Evolutionary conservation across 1,284 basidiomycete genomes (phyloP).

Genomic region (Gomphus bonarii): DNA sequence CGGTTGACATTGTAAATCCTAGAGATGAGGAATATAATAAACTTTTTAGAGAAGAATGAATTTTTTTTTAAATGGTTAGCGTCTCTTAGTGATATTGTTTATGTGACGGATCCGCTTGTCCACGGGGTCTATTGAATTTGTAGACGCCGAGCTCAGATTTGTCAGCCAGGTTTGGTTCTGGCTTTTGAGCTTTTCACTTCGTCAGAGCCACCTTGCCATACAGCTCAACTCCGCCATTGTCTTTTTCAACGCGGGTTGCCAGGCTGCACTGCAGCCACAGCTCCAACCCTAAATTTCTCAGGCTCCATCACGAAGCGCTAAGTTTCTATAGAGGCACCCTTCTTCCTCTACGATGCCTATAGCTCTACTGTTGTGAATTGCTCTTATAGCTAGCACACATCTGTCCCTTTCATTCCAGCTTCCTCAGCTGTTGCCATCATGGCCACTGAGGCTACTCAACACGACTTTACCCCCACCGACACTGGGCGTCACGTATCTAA

Average conservation of each 20-base stretch:
- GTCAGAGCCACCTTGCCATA: not conserved
- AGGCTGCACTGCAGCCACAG: not conserved
- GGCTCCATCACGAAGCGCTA: conserved; percentile 1
- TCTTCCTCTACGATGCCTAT: not conserved
- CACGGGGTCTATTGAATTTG: no score
- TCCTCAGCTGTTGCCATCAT: not conserved
- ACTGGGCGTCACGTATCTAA: not conserved
- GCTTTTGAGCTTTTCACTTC: not conserved
- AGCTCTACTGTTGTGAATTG: not conserved
- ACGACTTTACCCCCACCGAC: not conserved
- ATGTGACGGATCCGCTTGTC: no score
- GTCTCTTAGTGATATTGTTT: not conserved
- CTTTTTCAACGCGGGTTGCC: not conserved
- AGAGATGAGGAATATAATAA: not conserved
- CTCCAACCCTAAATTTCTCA: not conserved
- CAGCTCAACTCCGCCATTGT: not conserved
- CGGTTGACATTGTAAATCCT: not conserved
- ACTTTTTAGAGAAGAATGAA: not conserved
- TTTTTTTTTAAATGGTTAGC: not conserved
- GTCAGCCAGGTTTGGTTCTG: not conserved
- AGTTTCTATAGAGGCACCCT: not conserved
- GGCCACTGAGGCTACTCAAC: not conserved
- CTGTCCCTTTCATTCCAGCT: not conserved
- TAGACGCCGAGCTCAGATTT: not conserved
- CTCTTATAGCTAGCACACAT: not conserved